Evolutionary conservation across 2,329 filamentous ascomycete species (phyloP).

Genomic region (Alternaria consortialis): DNA sequence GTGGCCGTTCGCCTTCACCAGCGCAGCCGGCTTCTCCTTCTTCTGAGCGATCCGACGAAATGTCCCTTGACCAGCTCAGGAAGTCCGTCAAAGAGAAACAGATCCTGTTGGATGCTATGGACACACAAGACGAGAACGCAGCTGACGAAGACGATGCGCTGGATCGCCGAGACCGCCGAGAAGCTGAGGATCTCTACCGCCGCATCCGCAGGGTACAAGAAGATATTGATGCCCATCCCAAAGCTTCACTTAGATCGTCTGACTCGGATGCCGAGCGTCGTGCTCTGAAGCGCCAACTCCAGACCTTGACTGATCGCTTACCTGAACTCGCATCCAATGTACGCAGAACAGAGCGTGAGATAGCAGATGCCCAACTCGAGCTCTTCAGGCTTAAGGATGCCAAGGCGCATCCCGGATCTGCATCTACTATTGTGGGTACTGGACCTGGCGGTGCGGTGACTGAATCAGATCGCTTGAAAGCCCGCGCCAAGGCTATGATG

Average conservation of each 20-base stretch:
- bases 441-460: conserved; percentile 90
- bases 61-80: conserved; percentile 84
- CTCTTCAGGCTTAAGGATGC: conserved; percentile 93
- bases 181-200: conserved; percentile 92
- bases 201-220: conserved; percentile 91
- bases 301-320: conserved; percentile 86
- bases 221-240: conserved; percentile 91
- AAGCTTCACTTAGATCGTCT: conserved; percentile 66
- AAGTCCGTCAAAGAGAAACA: conserved; percentile 96
- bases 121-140: conserved; percentile 91
- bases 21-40: conserved; percentile 62
- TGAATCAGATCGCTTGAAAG: conserved; percentile 93
- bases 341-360: conserved; percentile 86
- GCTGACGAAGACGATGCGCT: conserved; percentile 91
- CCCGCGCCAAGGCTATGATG: conserved; percentile 97
- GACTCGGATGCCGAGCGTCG: conserved; percentile 91
- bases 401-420: conserved; percentile 85
- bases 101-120: conserved; percentile 91
- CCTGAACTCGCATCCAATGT: conserved; percentile 93
- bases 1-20: conserved; percentile 79
- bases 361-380: conserved; percentile 89
- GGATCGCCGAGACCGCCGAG: conserved; percentile 87
- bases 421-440: conserved; percentile 85
- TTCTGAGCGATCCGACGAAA: conserved; percentile 75
- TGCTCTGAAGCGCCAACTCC: conserved; percentile 86